phyloP scores from a whole-genome alignment of 441 rosid species.

The Eutrema salsugineum region DNA sequence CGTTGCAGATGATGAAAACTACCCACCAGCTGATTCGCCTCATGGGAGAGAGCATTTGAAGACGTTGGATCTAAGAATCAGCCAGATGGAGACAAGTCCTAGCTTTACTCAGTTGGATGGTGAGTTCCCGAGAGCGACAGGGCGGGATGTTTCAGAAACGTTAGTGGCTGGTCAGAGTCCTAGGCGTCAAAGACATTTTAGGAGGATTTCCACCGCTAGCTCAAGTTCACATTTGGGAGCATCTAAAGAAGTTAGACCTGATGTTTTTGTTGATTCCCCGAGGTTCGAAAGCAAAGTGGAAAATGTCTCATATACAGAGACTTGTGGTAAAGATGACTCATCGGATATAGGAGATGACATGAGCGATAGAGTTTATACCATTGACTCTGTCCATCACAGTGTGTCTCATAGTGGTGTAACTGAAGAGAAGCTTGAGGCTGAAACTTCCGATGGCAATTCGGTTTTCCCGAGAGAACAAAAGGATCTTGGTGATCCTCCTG shows the following conservation, averaged over 20 bases:
- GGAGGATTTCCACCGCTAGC: constrained; percentile 54
- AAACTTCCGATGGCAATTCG: constrained; percentile 35
- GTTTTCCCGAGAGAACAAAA: constrained; percentile 41
- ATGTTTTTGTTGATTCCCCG: constrained; percentile 50
- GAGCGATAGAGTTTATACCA: constrained; percentile 79
- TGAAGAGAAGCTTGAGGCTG: constrained; percentile 18
- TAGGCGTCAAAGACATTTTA: constrained; percentile 45
- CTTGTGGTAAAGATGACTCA: constrained; percentile 39
- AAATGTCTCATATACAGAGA: constrained; percentile 31
- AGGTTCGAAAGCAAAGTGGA: constrained; percentile 40
- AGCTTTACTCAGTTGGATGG: constrained; percentile 44
- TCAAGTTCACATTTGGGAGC: constrained; percentile 38
- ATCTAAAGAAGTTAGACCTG: constrained; percentile 41
- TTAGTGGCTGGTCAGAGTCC: constrained; percentile 74
- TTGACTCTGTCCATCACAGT: constrained; percentile 63
- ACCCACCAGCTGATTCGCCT: constrained; percentile 69
- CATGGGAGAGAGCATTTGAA: constrained; percentile 43
- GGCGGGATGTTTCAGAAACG: constrained; percentile 56
- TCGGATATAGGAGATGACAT: constrained; percentile 70
- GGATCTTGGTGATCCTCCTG: constrained; percentile 67
- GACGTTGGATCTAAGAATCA: constrained; percentile 63
- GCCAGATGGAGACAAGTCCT: constrained; percentile 72
- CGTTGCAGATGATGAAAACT: constrained; percentile 63
- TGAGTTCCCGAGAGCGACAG: constrained; percentile 38
- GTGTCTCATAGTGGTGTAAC: constrained; percentile 11